These are phyloP conservation scores for Rhexocercosporidium sp. DNA, from an alignment of 2,329 filamentous ascomycete genomes.

Conservation along the genomic window DNA sequence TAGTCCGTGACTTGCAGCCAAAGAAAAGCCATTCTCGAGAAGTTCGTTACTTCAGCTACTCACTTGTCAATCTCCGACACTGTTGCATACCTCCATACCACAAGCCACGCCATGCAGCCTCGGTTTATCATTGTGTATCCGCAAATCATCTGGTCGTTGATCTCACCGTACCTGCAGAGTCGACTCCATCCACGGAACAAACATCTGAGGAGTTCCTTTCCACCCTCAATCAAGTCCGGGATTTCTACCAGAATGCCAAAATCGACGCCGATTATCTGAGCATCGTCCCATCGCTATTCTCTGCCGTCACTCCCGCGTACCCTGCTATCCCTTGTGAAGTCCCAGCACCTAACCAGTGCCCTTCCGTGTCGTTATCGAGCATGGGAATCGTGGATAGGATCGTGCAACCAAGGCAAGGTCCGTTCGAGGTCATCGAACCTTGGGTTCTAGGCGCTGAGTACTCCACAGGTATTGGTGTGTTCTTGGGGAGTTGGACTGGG, in stretches of 20 bases:
- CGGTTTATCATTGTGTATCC: slow-evolving; percentile 18
- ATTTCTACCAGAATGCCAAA: slow-evolving; percentile 1
- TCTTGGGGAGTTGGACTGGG: slow-evolving; percentile 15
- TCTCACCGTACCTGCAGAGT: slow-evolving; percentile 4
- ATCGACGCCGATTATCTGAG: slow-evolving; percentile 11
- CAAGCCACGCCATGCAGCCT: slow-evolving; percentile 9
- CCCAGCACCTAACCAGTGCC: slow-evolving; percentile 3
- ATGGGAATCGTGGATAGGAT: slow-evolving; percentile 18
- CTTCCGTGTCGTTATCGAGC: slow-evolving; percentile 18
- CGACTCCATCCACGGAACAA: background rate
- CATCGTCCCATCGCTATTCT: slow-evolving; percentile 13
- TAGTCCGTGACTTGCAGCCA: slow-evolving; percentile 3
- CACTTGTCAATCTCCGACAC: slow-evolving; percentile 14
- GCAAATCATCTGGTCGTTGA: slow-evolving; percentile 8
- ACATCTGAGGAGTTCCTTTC: background rate
- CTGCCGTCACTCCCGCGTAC: background rate
- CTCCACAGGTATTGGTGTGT: slow-evolving; percentile 16
- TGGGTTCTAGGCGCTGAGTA: slow-evolving; percentile 17
- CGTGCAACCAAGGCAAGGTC: background rate
- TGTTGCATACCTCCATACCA: slow-evolving; percentile 10
- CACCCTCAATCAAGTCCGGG: slow-evolving; percentile 3
- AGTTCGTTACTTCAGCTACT: slow-evolving; percentile 17
- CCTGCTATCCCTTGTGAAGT: background rate
- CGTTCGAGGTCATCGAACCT: slow-evolving; percentile 12
- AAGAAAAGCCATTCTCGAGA: background rate